phyloP scores from a whole-genome alignment of 345 rosid genomes.

The Syzygium aqueum region DNA sequence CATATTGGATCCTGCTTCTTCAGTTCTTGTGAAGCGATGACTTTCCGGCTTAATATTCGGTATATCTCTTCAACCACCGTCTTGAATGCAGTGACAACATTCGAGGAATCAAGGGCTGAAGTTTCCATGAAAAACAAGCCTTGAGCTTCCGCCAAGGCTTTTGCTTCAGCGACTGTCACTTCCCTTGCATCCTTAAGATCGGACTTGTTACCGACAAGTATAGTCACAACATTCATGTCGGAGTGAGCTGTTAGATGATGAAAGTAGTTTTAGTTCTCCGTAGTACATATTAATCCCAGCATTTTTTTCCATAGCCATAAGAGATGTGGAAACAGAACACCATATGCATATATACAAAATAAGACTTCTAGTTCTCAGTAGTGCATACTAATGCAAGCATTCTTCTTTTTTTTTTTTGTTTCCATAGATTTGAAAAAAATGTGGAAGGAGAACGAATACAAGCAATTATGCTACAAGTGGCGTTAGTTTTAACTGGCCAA shows the following conservation, averaged over 20 bases:
- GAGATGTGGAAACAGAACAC: background rate
- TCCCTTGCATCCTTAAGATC: slow-evolving; percentile 94
- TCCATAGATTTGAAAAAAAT: background rate
- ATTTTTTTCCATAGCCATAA: background rate
- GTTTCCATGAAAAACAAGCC: slow-evolving; percentile 94
- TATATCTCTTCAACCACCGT: slow-evolving; percentile 91
- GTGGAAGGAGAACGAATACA: background rate
- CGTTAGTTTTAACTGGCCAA: background rate
- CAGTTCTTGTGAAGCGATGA: slow-evolving; percentile 67
- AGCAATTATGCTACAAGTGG: background rate
- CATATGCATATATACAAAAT: background rate
- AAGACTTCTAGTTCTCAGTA: background rate
- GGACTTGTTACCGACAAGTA: slow-evolving; percentile 84
- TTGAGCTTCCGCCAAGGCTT: slow-evolving; percentile 76
- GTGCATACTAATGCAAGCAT: background rate
- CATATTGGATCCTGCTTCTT: slow-evolving; percentile 52
- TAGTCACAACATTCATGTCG: slow-evolving; percentile 95
- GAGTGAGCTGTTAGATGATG: slow-evolving; percentile 67
- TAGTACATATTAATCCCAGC: background rate
- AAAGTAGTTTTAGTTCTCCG: slow-evolving; percentile 5
- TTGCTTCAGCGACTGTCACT: slow-evolving; percentile 80
- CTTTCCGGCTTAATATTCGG: slow-evolving; percentile 83
- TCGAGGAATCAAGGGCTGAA: slow-evolving; percentile 91
- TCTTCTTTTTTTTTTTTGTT: too few species aligned
- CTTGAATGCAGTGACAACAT: slow-evolving; percentile 82